phyloP scores from a whole-genome alignment of 2,329 filamentous ascomycete species.

The Pseudogymnoascus sp. region DNA sequence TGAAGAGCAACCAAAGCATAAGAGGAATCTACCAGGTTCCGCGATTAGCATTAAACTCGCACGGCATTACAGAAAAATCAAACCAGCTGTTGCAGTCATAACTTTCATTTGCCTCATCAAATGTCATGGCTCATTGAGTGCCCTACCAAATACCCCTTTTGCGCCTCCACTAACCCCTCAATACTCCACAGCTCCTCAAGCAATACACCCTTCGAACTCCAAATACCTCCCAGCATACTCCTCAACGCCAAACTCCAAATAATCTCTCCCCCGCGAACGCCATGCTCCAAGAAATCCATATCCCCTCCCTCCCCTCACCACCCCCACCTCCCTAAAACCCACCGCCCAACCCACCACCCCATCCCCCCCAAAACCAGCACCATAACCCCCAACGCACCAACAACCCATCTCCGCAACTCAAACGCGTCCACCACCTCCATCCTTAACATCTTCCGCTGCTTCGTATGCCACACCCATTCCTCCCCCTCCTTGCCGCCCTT shows the following conservation, averaged over 20 bases:
- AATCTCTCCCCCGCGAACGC: neutral
- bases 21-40: neutral
- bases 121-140: neutral
- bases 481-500: constrained; percentile 14
- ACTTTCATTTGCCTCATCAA: neutral
- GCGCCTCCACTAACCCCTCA: neutral
- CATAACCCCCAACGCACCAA: constrained; percentile 8
- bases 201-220: neutral
- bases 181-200: neutral
- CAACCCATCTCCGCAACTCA: constrained; percentile 23
- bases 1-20: neutral
- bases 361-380: constrained; percentile 11
- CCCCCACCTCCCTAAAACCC: constrained; percentile 7
- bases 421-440: constrained; percentile 27
- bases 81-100: neutral
- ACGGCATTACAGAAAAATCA: neutral
- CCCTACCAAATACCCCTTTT: neutral
- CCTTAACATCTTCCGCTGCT: constrained; percentile 27
- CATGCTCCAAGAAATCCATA: constrained; percentile 9
- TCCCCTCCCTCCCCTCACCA: neutral
- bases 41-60: neutral
- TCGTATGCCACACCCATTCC: constrained; percentile 27
- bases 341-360: neutral
- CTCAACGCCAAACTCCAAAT: neutral
- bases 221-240: neutral